These are phyloP conservation scores for Penicillium concentricum DNA, from an alignment of 2,329 filamentous ascomycete species.

Conservation along the genomic window DNA sequence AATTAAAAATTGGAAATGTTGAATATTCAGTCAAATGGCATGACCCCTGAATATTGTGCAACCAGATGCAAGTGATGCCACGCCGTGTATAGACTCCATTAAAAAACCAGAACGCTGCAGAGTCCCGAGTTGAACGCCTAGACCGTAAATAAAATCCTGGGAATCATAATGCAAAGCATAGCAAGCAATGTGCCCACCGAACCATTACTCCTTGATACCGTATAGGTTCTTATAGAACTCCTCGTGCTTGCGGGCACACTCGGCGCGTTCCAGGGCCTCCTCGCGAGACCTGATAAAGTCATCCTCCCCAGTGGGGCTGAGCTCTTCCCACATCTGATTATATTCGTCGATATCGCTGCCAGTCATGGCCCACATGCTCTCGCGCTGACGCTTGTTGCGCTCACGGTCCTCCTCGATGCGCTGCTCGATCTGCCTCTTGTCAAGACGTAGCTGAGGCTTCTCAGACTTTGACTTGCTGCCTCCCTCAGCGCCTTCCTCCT, in stretches of 20 bases:
- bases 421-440: conserved; percentile 90
- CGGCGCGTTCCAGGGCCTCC: conserved; percentile 60
- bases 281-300: conserved; percentile 76
- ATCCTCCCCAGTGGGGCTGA: conserved; percentile 82
- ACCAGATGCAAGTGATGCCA: neutral
- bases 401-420: conserved; percentile 96
- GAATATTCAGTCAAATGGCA: neutral
- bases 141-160: neutral
- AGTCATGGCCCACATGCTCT: conserved; percentile 89
- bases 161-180: neutral
- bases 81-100: neutral
- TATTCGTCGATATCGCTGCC: conserved; percentile 68
- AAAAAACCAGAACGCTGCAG: neutral
- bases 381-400: conserved; percentile 83
- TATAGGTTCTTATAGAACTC: conserved; percentile 11
- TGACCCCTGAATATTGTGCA: neutral
- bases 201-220: neutral
- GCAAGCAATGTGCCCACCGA: neutral
- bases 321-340: conserved; percentile 80
- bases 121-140: neutral
- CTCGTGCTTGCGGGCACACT: conserved; percentile 37
- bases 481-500: conserved; percentile 31
- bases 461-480: conserved; percentile 26
- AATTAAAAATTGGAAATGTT: neutral
- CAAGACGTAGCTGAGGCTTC: conserved; percentile 52